Evolutionary conservation across 2,329 filamentous ascomycete species (phyloP), one percentile per base, ranked within the genome.

Genomic region (Colletotrichum brevisporum): DNA sequence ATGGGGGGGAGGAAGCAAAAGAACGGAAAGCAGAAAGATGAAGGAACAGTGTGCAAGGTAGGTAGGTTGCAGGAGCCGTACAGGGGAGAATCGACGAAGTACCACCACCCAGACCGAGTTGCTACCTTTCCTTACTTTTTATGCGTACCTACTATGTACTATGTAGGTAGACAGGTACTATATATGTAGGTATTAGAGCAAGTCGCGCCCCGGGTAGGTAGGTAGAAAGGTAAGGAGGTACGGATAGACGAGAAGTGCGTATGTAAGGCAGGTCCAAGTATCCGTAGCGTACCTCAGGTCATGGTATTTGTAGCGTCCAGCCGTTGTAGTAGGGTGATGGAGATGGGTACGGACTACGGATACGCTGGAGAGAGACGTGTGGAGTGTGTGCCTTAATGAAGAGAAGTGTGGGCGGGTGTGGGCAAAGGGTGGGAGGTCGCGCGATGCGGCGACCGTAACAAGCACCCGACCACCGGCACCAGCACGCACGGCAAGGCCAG

Each of bases 341-440:
- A 45, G 65, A 68, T 21, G 59, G 47, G 47, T 24, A 24, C 21
- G 21, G 21, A 24, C 2, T 24, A 24, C 21, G 21, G 21, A 24
- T 27, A 50, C 56, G 21, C 18, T 24, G 53, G 53, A 56, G 36
- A 27, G 41, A 58, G 55, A 47, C 41, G 16, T 47, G 43, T 48
- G 59, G 39, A 26, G 39, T 47, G 59, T 41, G 41, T 61, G 54
- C 54, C 61, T 18, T 39, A 41, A 63, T n/a, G 59, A 24, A 39
- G 47, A 36, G 45, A 26, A 12, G 50, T 21, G 26, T 47, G 52
- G 16, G 64, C 41, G 63, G 63, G 62, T 36, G 66, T 66, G 61
- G 61, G 48, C 27, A n/a, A 59, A 68, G 62, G 62, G 66, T 69
- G 66, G 50, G 55, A 69, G 62, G 66, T 69, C 66, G 55, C 62